These are phyloP conservation scores for Nidularia pulvinata DNA, from an alignment of 768 basidiomycete species.

Conservation along the genomic window DNA sequence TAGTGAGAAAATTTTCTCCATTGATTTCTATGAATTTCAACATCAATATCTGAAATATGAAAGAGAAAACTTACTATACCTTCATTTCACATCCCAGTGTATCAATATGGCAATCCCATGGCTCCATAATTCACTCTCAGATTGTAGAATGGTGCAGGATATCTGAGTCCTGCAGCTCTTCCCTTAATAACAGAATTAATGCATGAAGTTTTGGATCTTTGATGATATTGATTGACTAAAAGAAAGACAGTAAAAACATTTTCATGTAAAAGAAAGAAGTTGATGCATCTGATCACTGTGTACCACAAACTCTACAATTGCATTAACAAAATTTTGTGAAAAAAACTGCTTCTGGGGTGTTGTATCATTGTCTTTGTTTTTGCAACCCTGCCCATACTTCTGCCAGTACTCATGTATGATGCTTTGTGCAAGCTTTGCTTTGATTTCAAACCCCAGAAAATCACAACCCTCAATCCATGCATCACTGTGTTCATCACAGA, in stretches of 20 bases:
- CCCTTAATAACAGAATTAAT: neutral
- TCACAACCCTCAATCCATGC: too few relatives aligned
- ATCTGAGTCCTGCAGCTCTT: neutral
- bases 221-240: neutral
- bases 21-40: neutral
- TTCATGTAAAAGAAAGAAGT: neutral
- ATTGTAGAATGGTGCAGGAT: neutral
- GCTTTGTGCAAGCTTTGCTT: too few relatives aligned
- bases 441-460: too few relatives aligned
- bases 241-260: neutral
- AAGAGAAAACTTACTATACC: neutral
- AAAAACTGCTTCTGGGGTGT: too few relatives aligned
- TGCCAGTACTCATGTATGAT: too few relatives aligned
- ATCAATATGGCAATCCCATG: neutral
- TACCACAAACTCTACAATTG: neutral
- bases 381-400: too few relatives aligned
- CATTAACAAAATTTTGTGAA: neutral
- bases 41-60: neutral
- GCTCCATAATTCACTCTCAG: neutral
- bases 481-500: too few relatives aligned
- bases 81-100: neutral
- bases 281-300: neutral
- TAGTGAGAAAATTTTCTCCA: neutral
- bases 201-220: neutral
- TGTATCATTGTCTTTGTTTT: too few relatives aligned